Conservation (phyloP, 75 land plant species). For the Larix kaempferi region DNA sequence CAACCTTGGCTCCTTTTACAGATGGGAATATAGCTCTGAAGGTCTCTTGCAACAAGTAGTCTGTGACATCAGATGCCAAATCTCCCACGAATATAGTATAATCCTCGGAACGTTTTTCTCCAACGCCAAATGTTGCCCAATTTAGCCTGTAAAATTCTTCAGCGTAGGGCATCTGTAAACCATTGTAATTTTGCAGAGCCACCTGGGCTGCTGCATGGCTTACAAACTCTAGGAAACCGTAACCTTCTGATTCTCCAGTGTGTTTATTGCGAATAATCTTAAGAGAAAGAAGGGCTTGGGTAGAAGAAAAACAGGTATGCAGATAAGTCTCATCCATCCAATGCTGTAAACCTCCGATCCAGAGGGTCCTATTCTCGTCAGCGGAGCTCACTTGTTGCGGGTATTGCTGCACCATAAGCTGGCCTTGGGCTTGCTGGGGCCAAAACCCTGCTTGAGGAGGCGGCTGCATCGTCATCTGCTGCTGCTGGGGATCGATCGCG, state of each 20-base stretch:
- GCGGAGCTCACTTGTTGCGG: too few species aligned
- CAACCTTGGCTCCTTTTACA: constrained; percentile 92
- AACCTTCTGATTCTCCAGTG: constrained; percentile 72
- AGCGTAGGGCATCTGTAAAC: constrained; percentile 69
- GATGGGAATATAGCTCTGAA: constrained; percentile 64
- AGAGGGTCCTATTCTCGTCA: too few species aligned
- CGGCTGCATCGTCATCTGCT: too few species aligned
- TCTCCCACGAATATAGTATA: constrained; percentile 92
- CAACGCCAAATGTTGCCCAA: constrained; percentile 84
- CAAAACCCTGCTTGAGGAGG: too few species aligned
- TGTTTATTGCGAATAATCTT: constrained; percentile 74
- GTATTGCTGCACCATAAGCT: too few species aligned
- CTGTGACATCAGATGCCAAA: constrained; percentile 92
- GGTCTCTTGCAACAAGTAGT: constrained; percentile 82
- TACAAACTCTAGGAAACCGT: constrained; percentile 92
- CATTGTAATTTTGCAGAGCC: constrained; percentile 75
- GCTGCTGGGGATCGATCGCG: too few species aligned
- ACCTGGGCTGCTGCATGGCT: constrained; percentile 80
- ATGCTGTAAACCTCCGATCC: too few species aligned
- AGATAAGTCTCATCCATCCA: too few species aligned
- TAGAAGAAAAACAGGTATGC: too few species aligned
- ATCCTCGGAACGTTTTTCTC: constrained; percentile 79
- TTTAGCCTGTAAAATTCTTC: constrained; percentile 83
- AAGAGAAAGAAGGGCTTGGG: neutral
- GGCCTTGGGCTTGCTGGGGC: too few species aligned